Evolutionary conservation across 345 rosid species (phyloP).

Genomic region (Pistacia atlantica): DNA sequence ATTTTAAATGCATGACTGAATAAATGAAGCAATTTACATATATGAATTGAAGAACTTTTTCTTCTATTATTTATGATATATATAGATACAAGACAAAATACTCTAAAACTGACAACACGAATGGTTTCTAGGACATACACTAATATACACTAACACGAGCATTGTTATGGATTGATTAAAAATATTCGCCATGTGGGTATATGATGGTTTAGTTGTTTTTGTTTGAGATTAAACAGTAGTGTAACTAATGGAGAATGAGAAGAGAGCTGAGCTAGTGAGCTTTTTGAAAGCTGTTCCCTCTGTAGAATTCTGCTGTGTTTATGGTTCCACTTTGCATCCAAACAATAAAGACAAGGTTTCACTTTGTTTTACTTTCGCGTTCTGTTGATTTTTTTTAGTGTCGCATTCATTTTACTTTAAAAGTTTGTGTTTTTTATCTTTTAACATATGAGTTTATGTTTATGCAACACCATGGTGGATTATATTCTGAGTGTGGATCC

Average conservation of each 20-base stretch:
- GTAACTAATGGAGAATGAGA: slow-evolving; percentile 41
- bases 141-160: no score
- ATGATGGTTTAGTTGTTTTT: background rate
- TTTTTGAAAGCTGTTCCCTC: slow-evolving; percentile 66
- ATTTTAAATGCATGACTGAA: no score
- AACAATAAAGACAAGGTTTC: slow-evolving; percentile 68
- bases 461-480: slow-evolving; percentile 77
- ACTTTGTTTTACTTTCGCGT: background rate
- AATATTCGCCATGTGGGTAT: background rate
- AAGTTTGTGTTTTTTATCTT: background rate
- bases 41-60: no score
- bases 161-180: background rate
- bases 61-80: no score
- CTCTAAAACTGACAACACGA: no score
- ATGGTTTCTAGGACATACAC: no score
- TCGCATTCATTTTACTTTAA: background rate
- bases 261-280: slow-evolving; percentile 46
- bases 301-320: slow-evolving; percentile 83
- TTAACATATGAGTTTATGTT: background rate
- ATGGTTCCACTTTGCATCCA: slow-evolving; percentile 87
- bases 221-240: background rate
- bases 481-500: slow-evolving; percentile 85
- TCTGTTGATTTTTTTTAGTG: background rate
- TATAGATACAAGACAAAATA: no score
- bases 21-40: no score